phyloP scores from a whole-genome alignment of 129 eudicot species.

The Artemisia argyi region DNA sequence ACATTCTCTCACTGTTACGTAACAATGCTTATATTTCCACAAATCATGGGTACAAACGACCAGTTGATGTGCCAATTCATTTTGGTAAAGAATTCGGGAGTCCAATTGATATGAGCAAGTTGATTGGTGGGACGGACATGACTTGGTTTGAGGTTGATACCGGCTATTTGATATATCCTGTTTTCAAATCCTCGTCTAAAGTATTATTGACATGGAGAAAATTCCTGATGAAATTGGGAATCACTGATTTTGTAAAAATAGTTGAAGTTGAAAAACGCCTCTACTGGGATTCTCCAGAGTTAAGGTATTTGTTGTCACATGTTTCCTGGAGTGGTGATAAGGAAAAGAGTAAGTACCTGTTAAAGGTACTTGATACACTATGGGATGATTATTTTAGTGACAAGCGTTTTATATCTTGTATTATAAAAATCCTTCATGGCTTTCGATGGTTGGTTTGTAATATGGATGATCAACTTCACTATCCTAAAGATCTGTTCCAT shows the following conservation, averaged over 20 bases:
- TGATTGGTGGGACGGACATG: constrained; percentile 41
- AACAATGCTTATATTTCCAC: constrained; percentile 54
- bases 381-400: too few relatives aligned
- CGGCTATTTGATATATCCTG: constrained; percentile 44
- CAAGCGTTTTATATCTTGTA: too few relatives aligned
- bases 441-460: too few relatives aligned
- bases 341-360: too few relatives aligned
- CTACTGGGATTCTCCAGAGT: constrained; percentile 63
- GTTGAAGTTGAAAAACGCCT: constrained; percentile 10
- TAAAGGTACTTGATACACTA: constrained; percentile 33
- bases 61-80: constrained; percentile 54
- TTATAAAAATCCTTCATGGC: too few relatives aligned
- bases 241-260: constrained; percentile 61
- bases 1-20: constrained; percentile 42
- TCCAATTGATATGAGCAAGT: constrained; percentile 39
- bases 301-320: constrained; percentile 29
- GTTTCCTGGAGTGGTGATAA: constrained; percentile 16
- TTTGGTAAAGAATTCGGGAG: constrained; percentile 54
- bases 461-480: too few relatives aligned
- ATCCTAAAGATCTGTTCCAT: too few relatives aligned
- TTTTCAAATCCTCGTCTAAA: constrained; percentile 32
- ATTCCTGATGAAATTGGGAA: constrained; percentile 59
- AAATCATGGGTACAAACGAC: constrained; percentile 51
- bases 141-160: constrained; percentile 57
- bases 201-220: constrained; percentile 51